phyloP scores from a whole-genome alignment of 23 red algal species.

The Rhodosorus marinus region DNA sequence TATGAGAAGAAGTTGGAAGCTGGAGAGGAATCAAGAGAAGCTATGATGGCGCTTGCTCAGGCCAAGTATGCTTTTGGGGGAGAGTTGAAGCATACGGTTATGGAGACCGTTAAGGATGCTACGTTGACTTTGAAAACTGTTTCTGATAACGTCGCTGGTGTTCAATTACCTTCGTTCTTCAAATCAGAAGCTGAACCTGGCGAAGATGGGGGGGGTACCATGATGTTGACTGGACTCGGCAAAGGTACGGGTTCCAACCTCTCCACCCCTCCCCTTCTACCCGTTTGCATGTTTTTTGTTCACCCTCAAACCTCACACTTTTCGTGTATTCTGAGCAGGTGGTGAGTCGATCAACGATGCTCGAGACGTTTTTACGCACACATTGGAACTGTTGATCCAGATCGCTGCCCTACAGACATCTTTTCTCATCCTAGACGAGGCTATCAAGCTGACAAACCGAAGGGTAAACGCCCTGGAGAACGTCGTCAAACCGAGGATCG shows the following conservation, averaged over 20 bases:
- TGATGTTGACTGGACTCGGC: not conserved
- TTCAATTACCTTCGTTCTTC: conserved; percentile 54
- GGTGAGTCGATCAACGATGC: conserved; percentile 68
- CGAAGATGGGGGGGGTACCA: conserved; percentile 2
- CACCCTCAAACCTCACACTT: too few species aligned
- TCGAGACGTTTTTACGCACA: conserved; percentile 44
- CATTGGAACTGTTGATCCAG: conserved; percentile 53
- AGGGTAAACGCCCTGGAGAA: conserved; percentile 97
- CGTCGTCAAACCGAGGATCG: conserved; percentile 72
- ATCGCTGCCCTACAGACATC: conserved; percentile 80
- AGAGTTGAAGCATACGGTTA: conserved; percentile 55
- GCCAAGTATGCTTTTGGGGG: conserved; percentile 93
- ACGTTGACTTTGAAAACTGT: conserved; percentile 48
- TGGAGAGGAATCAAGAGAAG: conserved; percentile 46
- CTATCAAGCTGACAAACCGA: conserved; percentile 95
- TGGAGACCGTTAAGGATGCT: conserved; percentile 65
- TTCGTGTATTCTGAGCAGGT: too few species aligned
- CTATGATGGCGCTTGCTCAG: conserved; percentile 65
- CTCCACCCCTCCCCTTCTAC: too few species aligned
- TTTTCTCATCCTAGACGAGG: conserved; percentile 87
- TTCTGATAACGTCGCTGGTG: conserved; percentile 91
- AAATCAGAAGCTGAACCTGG: conserved; percentile 2
- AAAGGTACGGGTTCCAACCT: too few species aligned
- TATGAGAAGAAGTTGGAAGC: conserved; percentile 53
- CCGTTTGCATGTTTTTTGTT: too few species aligned